These are phyloP conservation scores for Arabidopsis hybrid DNA, from an alignment of 441 rosid genomes.

Conservation along the genomic window DNA sequence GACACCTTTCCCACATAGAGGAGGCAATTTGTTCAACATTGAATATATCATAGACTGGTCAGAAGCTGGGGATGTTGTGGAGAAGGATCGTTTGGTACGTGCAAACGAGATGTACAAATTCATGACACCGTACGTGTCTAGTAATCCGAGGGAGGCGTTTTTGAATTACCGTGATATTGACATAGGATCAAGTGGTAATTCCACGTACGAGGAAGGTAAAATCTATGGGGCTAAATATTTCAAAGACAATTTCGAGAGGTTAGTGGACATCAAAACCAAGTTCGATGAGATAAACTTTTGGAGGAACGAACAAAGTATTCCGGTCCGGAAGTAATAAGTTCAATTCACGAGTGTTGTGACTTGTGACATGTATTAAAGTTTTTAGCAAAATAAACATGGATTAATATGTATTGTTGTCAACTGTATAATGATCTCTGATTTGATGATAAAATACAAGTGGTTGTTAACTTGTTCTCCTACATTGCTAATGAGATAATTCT, in stretches of 20 bases:
- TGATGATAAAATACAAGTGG: background rate
- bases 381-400: background rate
- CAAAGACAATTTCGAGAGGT: constrained; percentile 26
- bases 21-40: constrained; percentile 44
- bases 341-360: background rate
- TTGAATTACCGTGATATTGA: constrained; percentile 49
- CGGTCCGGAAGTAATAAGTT: constrained; percentile 13
- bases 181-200: constrained; percentile 33
- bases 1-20: constrained; percentile 48
- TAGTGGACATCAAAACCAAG: constrained; percentile 24
- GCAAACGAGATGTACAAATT: constrained; percentile 49
- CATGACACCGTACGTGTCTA: constrained; percentile 48
- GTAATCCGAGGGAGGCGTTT: constrained; percentile 46
- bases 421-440: background rate
- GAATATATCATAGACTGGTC: constrained; percentile 37
- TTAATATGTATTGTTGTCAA: background rate
- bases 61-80: constrained; percentile 18
- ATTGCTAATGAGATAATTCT: too few relatives aligned
- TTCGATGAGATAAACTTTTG: constrained; percentile 32
- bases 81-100: constrained; percentile 29
- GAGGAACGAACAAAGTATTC: constrained; percentile 39
- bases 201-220: constrained; percentile 36
- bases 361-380: background rate
- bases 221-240: constrained; percentile 41
- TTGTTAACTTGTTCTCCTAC: too few relatives aligned